These are phyloP conservation scores for Crucihimalaya himalaica DNA, from an alignment of 345 rosid species.

Conservation along the genomic window DNA sequence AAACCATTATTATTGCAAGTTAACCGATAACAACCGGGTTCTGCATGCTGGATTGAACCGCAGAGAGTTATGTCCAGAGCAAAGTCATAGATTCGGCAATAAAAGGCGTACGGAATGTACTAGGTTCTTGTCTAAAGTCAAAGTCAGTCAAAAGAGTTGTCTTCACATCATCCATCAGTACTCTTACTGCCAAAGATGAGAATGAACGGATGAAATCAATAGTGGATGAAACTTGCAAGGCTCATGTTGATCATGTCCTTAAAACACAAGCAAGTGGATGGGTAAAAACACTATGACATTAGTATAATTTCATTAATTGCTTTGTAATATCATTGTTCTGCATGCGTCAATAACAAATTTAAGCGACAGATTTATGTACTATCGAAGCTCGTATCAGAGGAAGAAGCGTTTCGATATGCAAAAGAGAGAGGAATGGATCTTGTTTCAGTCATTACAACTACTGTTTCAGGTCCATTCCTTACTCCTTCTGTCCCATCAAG, in stretches of 20 bases:
- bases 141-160: constrained; percentile 70
- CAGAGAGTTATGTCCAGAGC: constrained; percentile 57
- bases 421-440: constrained; percentile 58
- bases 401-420: constrained; percentile 74
- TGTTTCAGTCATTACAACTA: constrained; percentile 69
- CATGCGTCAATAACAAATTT: background rate
- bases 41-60: constrained; percentile 11
- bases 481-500: constrained; percentile 69
- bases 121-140: constrained; percentile 67
- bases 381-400: constrained; percentile 71
- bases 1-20: background rate
- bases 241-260: constrained; percentile 51
- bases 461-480: constrained; percentile 75
- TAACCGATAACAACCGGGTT: constrained; percentile 10
- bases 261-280: constrained; percentile 74
- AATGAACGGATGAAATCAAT: constrained; percentile 54
- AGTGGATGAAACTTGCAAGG: constrained; percentile 79
- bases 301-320: background rate
- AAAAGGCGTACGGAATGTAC: constrained; percentile 69
- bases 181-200: constrained; percentile 66
- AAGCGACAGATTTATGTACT: constrained; percentile 62
- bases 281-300: constrained; percentile 45
- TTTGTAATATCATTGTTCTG: background rate
- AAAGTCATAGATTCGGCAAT: constrained; percentile 66
- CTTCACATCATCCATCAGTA: constrained; percentile 86